Percentiles rank a stretch among this genome's conserved stretches.
phyloP scores from a whole-genome alignment of 139 green algal genomes.

The Dunaliella sp. region DNA sequence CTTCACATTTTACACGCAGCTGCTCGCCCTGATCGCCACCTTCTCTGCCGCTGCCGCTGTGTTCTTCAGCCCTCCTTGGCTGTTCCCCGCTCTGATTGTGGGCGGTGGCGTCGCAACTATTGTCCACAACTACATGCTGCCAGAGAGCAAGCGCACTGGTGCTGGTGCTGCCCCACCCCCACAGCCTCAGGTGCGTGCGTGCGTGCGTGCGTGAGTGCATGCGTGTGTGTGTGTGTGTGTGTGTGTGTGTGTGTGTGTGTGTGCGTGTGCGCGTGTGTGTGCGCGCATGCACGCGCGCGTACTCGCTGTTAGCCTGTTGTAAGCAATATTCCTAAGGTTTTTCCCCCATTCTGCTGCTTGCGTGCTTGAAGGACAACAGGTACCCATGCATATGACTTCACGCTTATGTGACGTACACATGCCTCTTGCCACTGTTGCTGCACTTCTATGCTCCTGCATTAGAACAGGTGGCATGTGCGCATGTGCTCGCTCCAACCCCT shows the following conservation, averaged over 20 bases:
- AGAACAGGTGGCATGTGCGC: no score
- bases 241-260: not conserved
- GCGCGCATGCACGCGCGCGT: no score
- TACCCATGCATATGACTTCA: no score
- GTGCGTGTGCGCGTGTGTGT: not conserved
- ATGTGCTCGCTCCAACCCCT: no score
- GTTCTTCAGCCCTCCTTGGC: constrained; percentile 73
- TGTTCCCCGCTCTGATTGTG: constrained; percentile 76
- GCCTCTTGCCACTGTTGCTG: no score
- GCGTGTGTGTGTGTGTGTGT: not conserved
- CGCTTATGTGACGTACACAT: no score
- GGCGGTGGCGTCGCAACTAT: constrained; percentile 60
- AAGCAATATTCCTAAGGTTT: no score
- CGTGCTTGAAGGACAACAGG: no score
- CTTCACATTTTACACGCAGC: constrained; percentile 20
- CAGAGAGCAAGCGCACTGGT: not conserved
- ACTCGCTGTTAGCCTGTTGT: no score
- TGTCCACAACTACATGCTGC: constrained; percentile 20
- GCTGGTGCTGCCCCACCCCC: no score
- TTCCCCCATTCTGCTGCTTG: no score
- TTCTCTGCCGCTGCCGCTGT: constrained; percentile 61
- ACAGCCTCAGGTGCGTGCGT: not conserved
- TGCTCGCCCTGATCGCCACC: constrained; percentile 37
- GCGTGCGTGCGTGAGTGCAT: not conserved
- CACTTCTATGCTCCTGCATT: no score